Evolutionary conservation across 2,329 filamentous ascomycete species (phyloP).

Genomic region (Cordyceps cicadae): DNA sequence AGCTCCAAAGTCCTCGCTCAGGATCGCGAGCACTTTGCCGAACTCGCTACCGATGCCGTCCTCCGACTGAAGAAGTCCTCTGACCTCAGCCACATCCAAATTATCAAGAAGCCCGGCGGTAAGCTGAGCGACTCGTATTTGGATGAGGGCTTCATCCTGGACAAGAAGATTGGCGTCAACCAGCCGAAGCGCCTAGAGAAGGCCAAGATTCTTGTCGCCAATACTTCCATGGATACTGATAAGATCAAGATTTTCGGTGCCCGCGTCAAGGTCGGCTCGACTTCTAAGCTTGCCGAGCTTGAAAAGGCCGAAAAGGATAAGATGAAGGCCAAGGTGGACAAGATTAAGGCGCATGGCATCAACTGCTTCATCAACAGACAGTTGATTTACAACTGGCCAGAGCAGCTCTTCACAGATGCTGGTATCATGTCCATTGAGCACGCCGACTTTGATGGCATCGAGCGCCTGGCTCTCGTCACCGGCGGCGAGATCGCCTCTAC

Average conservation of each 20-base stretch:
- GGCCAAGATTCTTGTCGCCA: conserved; percentile 94
- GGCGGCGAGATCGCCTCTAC: conserved; percentile 96
- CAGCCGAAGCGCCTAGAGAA: conserved; percentile 97
- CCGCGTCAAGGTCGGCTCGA: conserved; percentile 91
- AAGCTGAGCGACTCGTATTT: conserved; percentile 97
- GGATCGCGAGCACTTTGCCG: conserved; percentile 84
- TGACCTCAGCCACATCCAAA: conserved; percentile 95
- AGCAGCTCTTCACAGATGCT: conserved; percentile 95
- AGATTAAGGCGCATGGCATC: conserved; percentile 97
- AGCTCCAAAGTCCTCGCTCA: conserved; percentile 96
- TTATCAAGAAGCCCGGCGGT: conserved; percentile 98
- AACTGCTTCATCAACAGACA: conserved; percentile 99
- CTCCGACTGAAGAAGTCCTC: conserved; percentile 82
- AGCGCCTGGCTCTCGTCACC: conserved; percentile 87
- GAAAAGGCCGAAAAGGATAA: conserved; percentile 98
- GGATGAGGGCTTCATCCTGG: conserved; percentile 95
- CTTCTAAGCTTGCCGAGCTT: conserved; percentile 92
- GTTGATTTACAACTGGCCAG: conserved; percentile 99
- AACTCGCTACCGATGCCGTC: conserved; percentile 84
- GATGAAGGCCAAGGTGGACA: conserved; percentile 99
- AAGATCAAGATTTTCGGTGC: conserved; percentile 99
- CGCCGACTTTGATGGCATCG: conserved; percentile 96
- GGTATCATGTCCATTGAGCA: conserved; percentile 99
- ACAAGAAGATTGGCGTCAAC: conserved; percentile 99
- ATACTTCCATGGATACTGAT: conserved; percentile 98